Evolutionary conservation across 2,329 filamentous ascomycete species (phyloP).

Genomic region (Curvularia sp.): DNA sequence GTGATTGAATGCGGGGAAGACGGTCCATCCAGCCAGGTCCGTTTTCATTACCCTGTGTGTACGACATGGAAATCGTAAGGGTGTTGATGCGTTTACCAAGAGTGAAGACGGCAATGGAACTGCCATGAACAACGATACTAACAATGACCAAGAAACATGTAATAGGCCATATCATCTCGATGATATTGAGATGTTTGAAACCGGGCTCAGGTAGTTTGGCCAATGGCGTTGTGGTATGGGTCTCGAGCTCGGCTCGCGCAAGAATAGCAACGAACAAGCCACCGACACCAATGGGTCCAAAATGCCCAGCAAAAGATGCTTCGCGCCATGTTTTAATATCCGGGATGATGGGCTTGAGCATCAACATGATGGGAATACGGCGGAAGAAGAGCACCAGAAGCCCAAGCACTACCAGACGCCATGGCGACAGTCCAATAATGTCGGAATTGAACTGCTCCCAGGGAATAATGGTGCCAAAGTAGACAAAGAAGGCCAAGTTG

Average conservation of each 20-base stretch:
- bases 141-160: conserved; percentile 91
- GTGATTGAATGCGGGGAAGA: conserved; percentile 80
- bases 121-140: conserved; percentile 95
- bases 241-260: conserved; percentile 88
- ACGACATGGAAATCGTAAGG: conserved; percentile 91
- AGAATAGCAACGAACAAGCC: conserved; percentile 95
- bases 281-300: conserved; percentile 95
- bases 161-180: conserved; percentile 93
- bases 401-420: conserved; percentile 93
- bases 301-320: conserved; percentile 94
- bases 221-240: conserved; percentile 75
- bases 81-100: conserved; percentile 98
- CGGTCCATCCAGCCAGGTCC: conserved; percentile 95
- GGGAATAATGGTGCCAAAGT: conserved; percentile 94
- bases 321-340: conserved; percentile 99
- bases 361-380: conserved; percentile 92
- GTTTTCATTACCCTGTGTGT: conserved; percentile 87
- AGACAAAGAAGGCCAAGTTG: conserved; percentile 98
- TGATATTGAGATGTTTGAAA: conserved; percentile 71
- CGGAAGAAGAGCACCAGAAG: conserved; percentile 94
- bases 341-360: conserved; percentile 88
- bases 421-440: conserved; percentile 76
- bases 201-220: conserved; percentile 63
- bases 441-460: conserved; percentile 88
- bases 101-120: conserved; percentile 97